Percentiles rank a stretch among this genome's conserved stretches.
Evolutionary conservation across 2,329 filamentous ascomycete species (phyloP).

Genomic region (Pochonia chlamydosporia): DNA sequence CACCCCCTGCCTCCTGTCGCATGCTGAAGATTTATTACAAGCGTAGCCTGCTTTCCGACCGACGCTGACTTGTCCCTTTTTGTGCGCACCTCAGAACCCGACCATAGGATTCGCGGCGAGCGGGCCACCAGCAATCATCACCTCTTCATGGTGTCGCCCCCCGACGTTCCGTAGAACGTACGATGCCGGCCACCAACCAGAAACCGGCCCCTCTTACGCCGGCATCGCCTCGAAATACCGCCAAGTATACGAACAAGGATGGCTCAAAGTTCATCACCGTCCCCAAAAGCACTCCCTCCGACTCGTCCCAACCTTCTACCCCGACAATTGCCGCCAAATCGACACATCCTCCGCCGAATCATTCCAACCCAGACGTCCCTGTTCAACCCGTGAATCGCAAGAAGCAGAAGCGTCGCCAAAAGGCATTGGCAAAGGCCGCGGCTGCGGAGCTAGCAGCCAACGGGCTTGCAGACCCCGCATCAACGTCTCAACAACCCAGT

Average conservation of each 20-base stretch:
- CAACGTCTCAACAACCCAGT: slow-evolving; percentile 16
- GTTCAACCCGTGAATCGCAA: slow-evolving; percentile 71
- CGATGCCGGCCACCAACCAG: slow-evolving; percentile 48
- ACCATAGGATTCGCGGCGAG: slow-evolving; percentile 1
- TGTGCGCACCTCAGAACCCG: not conserved
- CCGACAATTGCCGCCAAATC: slow-evolving; percentile 37
- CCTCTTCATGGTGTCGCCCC: slow-evolving; percentile 34
- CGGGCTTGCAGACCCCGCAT: slow-evolving; percentile 32
- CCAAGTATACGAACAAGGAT: slow-evolving; percentile 63
- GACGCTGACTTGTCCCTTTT: slow-evolving; percentile 2
- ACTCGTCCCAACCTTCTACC: slow-evolving; percentile 47
- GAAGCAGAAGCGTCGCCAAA: slow-evolving; percentile 89
- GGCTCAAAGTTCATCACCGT: slow-evolving; percentile 64
- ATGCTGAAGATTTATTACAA: not conserved
- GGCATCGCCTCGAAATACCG: slow-evolving; percentile 46
- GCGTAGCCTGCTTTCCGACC: not conserved
- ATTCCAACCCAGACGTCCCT: slow-evolving; percentile 20
- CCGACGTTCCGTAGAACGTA: slow-evolving; percentile 26
- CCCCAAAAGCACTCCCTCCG: slow-evolving; percentile 48
- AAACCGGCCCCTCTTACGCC: slow-evolving; percentile 43
- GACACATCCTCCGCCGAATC: slow-evolving; percentile 22
- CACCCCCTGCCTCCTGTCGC: not conserved
- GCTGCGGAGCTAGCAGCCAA: slow-evolving; percentile 37
- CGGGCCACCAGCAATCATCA: slow-evolving; percentile 12
- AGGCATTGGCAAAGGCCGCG: slow-evolving; percentile 68